These are phyloP conservation scores for Alternaria brassicae DNA, from an alignment of 2,329 filamentous ascomycete species.

Conservation along the genomic window DNA sequence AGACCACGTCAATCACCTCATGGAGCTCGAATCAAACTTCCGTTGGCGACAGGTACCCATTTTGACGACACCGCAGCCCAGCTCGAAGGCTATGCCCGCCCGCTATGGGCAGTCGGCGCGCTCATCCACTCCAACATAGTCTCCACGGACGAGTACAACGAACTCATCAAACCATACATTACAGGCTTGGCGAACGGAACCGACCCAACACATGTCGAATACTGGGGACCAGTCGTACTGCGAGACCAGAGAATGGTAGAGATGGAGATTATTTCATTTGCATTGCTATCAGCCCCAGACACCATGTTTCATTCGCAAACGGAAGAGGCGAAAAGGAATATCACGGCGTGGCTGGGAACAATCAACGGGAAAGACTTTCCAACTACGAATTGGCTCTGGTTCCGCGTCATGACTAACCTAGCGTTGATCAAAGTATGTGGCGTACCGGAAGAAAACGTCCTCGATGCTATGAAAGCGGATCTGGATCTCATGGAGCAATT, in stretches of 20 bases:
- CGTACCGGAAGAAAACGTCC: conserved; percentile 44
- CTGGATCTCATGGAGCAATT: conserved; percentile 56
- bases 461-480: conserved; percentile 53
- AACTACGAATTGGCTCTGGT: conserved; percentile 62
- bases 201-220: conserved; percentile 48
- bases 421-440: conserved; percentile 55
- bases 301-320: conserved; percentile 46
- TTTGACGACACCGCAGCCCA: conserved; percentile 48
- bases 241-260: conserved; percentile 64
- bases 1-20: conserved; percentile 40
- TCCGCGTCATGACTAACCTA: conserved; percentile 60
- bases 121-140: conserved; percentile 32
- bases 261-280: conserved; percentile 60
- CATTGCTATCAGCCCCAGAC: conserved; percentile 55
- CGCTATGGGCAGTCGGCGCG: conserved; percentile 44
- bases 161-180: conserved; percentile 38
- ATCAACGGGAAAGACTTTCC: conserved; percentile 59
- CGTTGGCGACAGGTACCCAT: conserved; percentile 43
- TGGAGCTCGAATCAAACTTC: conserved; percentile 43
- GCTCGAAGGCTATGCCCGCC: conserved; percentile 45
- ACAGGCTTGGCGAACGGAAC: conserved; percentile 46
- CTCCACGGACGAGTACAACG: conserved; percentile 21
- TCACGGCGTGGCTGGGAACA: conserved; percentile 52
- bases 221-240: conserved; percentile 58
- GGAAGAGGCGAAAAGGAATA: conserved; percentile 42